Evolutionary conservation across 805 yeast genomes (phyloP), one percentile per base, ranked within the genome.

Genomic region (Myxozyma lipomycoides): DNA sequence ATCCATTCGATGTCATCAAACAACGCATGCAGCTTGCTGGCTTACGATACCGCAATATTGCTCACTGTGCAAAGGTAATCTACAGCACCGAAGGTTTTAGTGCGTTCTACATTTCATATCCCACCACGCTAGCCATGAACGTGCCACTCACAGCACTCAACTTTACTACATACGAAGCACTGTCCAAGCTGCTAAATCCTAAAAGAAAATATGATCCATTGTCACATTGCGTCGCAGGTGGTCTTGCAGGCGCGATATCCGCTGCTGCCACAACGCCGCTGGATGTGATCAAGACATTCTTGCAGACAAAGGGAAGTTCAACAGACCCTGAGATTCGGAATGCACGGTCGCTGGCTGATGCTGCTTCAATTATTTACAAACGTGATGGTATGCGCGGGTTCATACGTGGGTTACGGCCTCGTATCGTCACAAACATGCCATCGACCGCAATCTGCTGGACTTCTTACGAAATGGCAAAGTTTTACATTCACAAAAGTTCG

Each of bases 391-490:
- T 81, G 57, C 58, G 61, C 18, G 93, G 95, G 0, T 93, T 93
- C 67, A 65, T 77, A 62, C 77, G 95, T 60, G 98, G 98, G 18
- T 74, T 88, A 63, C 81, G 83, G 63, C 97, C 98, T 41, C 81
- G 98, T 69, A 82, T 93, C 49, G 82, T 91, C 28, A 85, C 93
- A 59, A 89, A 89, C 68, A 89, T 91, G 66, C 98, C 98, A 21
- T 82, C 95, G 41, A 91, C 98, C 6, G 98, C 98, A 19, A 89
- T 91, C 55, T 83, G 95, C 58, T 91, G 98, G 98, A 91, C 98
- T 1, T 87, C 95, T 24, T 91, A 91, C 69, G 98, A 91, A 68
- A 86, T 90, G 91, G 97, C 96, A 40, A 91, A 91, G 70, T 55
- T 52, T 32, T 55, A 55, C 30, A 23, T 55, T 6, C 42, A 46